Conservation (phyloP, 495 filamentous ascomycete species). For the Aspergillus steynii region DNA sequence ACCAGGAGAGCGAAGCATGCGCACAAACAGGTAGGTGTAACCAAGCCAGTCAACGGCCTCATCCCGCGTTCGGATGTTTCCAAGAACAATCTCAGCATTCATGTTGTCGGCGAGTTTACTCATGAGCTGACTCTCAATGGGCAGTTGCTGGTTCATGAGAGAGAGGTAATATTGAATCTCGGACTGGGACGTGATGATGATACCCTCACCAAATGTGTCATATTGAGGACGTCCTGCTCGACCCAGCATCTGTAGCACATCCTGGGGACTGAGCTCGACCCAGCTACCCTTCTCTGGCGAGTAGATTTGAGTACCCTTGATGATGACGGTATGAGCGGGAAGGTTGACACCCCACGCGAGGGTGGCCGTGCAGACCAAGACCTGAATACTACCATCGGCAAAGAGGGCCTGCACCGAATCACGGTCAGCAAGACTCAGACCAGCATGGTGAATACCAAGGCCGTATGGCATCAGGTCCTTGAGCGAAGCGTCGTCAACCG, state of each 20-base stretch:
- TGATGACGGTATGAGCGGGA: slow-evolving; percentile 92
- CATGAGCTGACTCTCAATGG: slow-evolving; percentile 94
- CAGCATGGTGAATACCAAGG: slow-evolving; percentile 97
- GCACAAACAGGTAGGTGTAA: slow-evolving; percentile 97
- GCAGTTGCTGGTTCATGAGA: slow-evolving; percentile 93
- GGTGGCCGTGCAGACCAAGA: slow-evolving; percentile 95
- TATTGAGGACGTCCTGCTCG: slow-evolving; percentile 95
- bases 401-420: slow-evolving; percentile 96
- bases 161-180: slow-evolving; percentile 98
- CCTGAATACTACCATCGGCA: slow-evolving; percentile 84
- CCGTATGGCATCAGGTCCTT: slow-evolving; percentile 96
- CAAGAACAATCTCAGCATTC: slow-evolving; percentile 95
- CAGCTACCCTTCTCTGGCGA: slow-evolving; percentile 98
- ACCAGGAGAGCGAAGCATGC: slow-evolving; percentile 94
- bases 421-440: slow-evolving; percentile 90
- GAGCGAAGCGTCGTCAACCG: slow-evolving; percentile 80
- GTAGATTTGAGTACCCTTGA: slow-evolving; percentile 96
- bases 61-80: slow-evolving; percentile 88
- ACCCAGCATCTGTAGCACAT: slow-evolving; percentile 98
- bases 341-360: slow-evolving; percentile 96
- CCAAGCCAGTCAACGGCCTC: slow-evolving; percentile 98
- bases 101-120: slow-evolving; percentile 94
- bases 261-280: slow-evolving; percentile 96
- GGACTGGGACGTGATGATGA: slow-evolving; percentile 93
- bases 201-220: slow-evolving; percentile 96